phyloP scores from a whole-genome alignment of 352 stramenopile species.

The Pythium sukuiense region DNA sequence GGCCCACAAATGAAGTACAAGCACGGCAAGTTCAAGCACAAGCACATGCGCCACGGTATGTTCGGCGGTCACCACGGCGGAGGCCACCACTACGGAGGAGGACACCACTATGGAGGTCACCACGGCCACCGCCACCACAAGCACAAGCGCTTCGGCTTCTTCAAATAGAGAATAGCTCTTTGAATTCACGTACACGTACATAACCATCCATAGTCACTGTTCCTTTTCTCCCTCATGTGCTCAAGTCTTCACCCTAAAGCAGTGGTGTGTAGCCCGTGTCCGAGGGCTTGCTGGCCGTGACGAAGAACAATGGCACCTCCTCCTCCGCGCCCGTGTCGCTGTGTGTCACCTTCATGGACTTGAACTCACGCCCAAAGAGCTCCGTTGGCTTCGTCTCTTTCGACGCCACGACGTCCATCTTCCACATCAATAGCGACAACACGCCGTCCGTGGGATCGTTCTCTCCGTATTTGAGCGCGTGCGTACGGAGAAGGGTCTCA shows the following conservation, averaged over 20 bases:
- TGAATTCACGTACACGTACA: background rate
- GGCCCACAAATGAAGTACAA: conserved; percentile 21
- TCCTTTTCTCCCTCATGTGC: background rate
- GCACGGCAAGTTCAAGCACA: conserved; percentile 33
- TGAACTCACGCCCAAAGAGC: conserved; percentile 49
- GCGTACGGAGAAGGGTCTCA: conserved; percentile 28
- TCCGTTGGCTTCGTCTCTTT: conserved; percentile 24
- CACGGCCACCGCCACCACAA: conserved; percentile 29
- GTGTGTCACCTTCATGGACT: conserved; percentile 4
- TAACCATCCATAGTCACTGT: background rate
- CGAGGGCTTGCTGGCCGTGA: conserved; percentile 22
- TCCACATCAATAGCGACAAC: conserved; percentile 44
- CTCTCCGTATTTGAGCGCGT: conserved; percentile 46
- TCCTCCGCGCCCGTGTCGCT: conserved; percentile 11
- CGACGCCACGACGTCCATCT: conserved; percentile 36
- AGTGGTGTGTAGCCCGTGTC: background rate
- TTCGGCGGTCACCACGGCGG: conserved; percentile 1
- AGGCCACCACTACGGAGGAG: conserved; percentile 7
- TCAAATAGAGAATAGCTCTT: conserved; percentile 27
- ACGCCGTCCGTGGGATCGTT: conserved; percentile 45
- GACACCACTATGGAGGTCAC: conserved; percentile 4
- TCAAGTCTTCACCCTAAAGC: background rate
- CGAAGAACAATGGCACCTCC: conserved; percentile 34
- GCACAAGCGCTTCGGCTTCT: conserved; percentile 36
- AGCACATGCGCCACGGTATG: conserved; percentile 29